Evolutionary conservation across 495 filamentous ascomycete species (phyloP).

Genomic region (Neurospora terricola): DNA sequence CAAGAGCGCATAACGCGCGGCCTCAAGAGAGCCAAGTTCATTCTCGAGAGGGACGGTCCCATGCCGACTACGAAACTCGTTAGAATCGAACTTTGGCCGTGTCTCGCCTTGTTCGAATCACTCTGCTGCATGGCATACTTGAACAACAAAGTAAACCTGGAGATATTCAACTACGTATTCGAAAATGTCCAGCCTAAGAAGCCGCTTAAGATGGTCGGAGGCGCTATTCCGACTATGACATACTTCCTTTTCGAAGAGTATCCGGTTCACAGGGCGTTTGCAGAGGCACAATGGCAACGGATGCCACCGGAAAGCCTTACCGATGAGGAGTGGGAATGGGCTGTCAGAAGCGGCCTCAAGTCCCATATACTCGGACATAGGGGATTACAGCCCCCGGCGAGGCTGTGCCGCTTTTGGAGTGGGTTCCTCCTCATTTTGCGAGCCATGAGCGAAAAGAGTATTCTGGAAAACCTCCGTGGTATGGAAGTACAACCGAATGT

Average conservation of each 20-base stretch:
- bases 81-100: slow-evolving; percentile 22
- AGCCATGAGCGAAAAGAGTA: slow-evolving; percentile 60
- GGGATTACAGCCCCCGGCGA: slow-evolving; percentile 7
- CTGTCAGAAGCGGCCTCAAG: slow-evolving; percentile 55
- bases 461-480: slow-evolving; percentile 65
- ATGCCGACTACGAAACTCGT: slow-evolving; percentile 20
- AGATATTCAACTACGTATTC: slow-evolving; percentile 68
- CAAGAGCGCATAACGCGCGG: slow-evolving; percentile 25
- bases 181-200: slow-evolving; percentile 62
- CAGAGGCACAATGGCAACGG: slow-evolving; percentile 53
- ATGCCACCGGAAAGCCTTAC: slow-evolving; percentile 44
- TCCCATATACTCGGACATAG: slow-evolving; percentile 6
- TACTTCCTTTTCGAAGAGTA: slow-evolving; percentile 68
- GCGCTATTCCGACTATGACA: slow-evolving; percentile 68
- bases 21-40: slow-evolving; percentile 25
- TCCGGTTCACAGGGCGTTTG: slow-evolving; percentile 52
- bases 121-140: slow-evolving; percentile 42
- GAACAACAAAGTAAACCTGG: slow-evolving; percentile 23
- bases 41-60: slow-evolving; percentile 28
- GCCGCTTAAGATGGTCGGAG: slow-evolving; percentile 53
- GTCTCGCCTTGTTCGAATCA: slow-evolving; percentile 43
- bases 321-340: slow-evolving; percentile 70
- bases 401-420: slow-evolving; percentile 60
- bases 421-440: slow-evolving; percentile 61
- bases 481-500: slow-evolving; percentile 63